These are phyloP conservation scores for Erythrophleum fordii DNA, from an alignment of 306 rosid genomes.

Conservation along the genomic window DNA sequence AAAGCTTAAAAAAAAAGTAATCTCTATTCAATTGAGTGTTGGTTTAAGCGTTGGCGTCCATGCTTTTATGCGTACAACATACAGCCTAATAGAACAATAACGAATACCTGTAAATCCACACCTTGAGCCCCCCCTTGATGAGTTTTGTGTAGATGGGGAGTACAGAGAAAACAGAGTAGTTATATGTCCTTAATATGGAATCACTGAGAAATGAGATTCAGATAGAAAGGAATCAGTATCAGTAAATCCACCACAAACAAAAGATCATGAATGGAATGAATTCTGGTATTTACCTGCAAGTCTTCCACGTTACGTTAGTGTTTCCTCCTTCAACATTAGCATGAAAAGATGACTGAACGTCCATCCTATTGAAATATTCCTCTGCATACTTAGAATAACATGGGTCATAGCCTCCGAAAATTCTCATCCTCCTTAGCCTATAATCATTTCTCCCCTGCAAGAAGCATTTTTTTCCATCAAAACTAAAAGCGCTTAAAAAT, in stretches of 20 bases:
- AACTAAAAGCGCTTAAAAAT: not conserved
- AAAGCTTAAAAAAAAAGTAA: not conserved
- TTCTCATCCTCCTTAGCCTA: constrained; percentile 46
- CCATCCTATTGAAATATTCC: constrained; percentile 53
- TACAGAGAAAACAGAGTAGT: constrained; percentile 52
- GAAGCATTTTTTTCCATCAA: not conserved
- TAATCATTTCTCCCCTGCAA: constrained; percentile 43
- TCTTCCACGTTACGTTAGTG: constrained; percentile 42
- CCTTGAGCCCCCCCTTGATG: constrained; percentile 58
- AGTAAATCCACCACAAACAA: not conserved
- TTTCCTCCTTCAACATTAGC: constrained; percentile 36
- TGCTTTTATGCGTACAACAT: not conserved
- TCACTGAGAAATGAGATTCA: constrained; percentile 35
- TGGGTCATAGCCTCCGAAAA: constrained; percentile 63
- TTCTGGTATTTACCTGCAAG: constrained; percentile 54
- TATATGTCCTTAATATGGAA: constrained; percentile 48
- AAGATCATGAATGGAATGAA: constrained; percentile 5
- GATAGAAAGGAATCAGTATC: not conserved
- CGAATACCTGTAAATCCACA: constrained; percentile 62
- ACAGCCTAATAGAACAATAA: not conserved
- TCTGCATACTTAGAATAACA: constrained; percentile 57
- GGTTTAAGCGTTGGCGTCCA: not conserved
- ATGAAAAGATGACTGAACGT: constrained; percentile 57
- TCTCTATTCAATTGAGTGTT: not conserved
- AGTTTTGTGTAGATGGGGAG: constrained; percentile 65